These are phyloP conservation scores for Daldinia caldariorum DNA, from an alignment of 495 filamentous ascomycete species.

Conservation along the genomic window DNA sequence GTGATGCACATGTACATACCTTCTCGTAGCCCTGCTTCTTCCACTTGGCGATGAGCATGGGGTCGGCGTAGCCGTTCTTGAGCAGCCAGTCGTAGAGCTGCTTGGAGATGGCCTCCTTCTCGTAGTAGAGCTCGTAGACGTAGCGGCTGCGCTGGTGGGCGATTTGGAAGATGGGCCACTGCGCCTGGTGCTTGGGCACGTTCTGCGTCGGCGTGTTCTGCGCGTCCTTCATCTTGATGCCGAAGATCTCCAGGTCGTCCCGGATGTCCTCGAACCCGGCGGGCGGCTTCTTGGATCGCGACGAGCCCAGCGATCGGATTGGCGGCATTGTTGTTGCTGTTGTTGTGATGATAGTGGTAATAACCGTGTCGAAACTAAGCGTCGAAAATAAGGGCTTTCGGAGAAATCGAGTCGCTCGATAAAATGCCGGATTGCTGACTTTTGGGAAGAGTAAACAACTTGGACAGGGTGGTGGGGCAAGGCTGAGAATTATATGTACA, in stretches of 20 bases:
- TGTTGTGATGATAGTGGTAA: constrained; percentile 30
- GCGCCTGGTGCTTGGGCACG: constrained; percentile 78
- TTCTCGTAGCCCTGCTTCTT: constrained; percentile 99
- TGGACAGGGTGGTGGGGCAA: constrained; percentile 36
- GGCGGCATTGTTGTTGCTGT: no score
- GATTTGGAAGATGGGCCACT: constrained; percentile 99
- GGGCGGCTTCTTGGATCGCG: constrained; percentile 80
- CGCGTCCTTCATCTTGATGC: constrained; percentile 99
- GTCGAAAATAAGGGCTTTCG: no score
- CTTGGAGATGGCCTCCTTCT: constrained; percentile 93
- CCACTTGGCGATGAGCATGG: constrained; percentile 97
- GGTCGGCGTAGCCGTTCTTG: constrained; percentile 96
- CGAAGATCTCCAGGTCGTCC: constrained; percentile 93
- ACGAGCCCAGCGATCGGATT: constrained; percentile 72
- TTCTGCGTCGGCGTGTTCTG: constrained; percentile 72
- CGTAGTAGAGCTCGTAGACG: constrained; percentile 97
- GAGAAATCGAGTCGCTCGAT: background rate
- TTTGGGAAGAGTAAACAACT: constrained; percentile 2
- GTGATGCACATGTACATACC: no score
- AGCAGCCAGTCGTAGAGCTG: constrained; percentile 94
- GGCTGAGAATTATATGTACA: constrained; percentile 34
- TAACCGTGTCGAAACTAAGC: background rate
- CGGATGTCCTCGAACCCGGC: constrained; percentile 97
- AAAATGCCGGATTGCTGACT: background rate
- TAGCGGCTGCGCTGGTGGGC: constrained; percentile 92